Percentiles rank a stretch among this genome's conserved stretches.
Conservation (phyloP, 139 green algal genomes). For the Auxenochlorella protothecoides region DNA sequence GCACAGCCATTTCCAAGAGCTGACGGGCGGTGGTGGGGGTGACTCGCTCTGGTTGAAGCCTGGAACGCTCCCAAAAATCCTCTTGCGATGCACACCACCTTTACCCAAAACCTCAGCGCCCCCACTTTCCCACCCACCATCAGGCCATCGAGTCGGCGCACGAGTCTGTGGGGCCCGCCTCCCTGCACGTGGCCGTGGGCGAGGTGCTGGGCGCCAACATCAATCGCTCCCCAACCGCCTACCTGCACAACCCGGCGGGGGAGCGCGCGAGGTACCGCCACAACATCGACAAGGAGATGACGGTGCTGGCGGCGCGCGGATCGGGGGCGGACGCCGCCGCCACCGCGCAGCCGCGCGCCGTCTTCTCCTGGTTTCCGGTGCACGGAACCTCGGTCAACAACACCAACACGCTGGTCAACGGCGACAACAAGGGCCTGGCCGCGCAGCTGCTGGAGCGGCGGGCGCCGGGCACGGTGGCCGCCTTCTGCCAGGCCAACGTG, state of each 20-base stretch:
- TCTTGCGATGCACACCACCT: no score
- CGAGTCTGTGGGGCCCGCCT: constrained; percentile 31
- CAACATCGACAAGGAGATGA: constrained; percentile 66
- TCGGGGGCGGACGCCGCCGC: no score
- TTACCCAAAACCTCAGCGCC: no score
- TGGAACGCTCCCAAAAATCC: no score
- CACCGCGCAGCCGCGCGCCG: constrained; percentile 18
- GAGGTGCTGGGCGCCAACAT: constrained; percentile 57
- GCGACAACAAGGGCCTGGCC: constrained; percentile 79
- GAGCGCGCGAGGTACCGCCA: constrained; percentile 49
- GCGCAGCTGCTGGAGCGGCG: constrained; percentile 54
- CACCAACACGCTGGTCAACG: constrained; percentile 69
- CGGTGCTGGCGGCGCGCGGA: constrained; percentile 29
- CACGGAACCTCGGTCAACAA: constrained; percentile 86
- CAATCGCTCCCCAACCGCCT: constrained; percentile 75
- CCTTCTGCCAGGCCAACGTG: constrained; percentile 58
- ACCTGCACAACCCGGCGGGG: constrained; percentile 54
- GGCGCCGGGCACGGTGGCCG: constrained; percentile 46
- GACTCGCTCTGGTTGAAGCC: no score
- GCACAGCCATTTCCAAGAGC: no score
- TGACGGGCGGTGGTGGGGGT: no score
- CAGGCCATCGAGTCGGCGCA: constrained; percentile 54
- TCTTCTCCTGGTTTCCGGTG: constrained; percentile 68
- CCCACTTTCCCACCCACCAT: no score
- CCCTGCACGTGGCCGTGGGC: constrained; percentile 27